A percentile compares a stretch with the other conserved stretches of the same genome.
Evolutionary conservation across 805 yeast species (phyloP).

Genomic region (Babjeviella inositovora): DNA sequence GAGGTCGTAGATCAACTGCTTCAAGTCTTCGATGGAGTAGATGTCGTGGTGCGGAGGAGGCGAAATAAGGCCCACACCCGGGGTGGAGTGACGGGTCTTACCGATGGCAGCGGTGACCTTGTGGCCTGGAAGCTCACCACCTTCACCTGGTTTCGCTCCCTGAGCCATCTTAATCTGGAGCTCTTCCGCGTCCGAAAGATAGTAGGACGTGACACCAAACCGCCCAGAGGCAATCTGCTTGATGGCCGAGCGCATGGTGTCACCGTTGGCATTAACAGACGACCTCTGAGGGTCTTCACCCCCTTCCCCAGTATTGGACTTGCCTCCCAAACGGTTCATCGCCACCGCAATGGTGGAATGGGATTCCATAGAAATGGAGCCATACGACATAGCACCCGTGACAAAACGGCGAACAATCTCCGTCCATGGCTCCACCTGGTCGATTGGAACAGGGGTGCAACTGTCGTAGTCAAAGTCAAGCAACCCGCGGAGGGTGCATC

Average conservation of each 20-base stretch:
- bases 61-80: constrained; percentile 91
- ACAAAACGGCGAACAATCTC: constrained; percentile 94
- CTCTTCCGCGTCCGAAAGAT: constrained; percentile 92
- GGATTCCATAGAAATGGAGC: constrained; percentile 96
- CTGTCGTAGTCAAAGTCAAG: constrained; percentile 74
- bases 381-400: constrained; percentile 99
- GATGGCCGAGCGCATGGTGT: constrained; percentile 97
- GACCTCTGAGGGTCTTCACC: constrained; percentile 96
- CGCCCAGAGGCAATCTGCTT: constrained; percentile 97
- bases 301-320: constrained; percentile 98
- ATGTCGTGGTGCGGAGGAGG: constrained; percentile 99
- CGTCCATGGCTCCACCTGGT: constrained; percentile 99
- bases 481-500: constrained; percentile 89
- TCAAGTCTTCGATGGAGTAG: constrained; percentile 93
- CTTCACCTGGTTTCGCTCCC: constrained; percentile 99
- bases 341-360: constrained; percentile 97
- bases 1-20: constrained; percentile 90
- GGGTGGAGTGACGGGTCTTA: constrained; percentile 90
- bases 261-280: constrained; percentile 67
- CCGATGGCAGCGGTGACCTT: constrained; percentile 83
- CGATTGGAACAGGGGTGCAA: constrained; percentile 72
- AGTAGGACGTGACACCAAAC: constrained; percentile 93
- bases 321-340: constrained; percentile 95
- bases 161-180: constrained; percentile 97
- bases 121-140: constrained; percentile 96